Evolutionary conservation across 305 asterid genomes (phyloP).

Genomic region (Solanum hybrid): DNA sequence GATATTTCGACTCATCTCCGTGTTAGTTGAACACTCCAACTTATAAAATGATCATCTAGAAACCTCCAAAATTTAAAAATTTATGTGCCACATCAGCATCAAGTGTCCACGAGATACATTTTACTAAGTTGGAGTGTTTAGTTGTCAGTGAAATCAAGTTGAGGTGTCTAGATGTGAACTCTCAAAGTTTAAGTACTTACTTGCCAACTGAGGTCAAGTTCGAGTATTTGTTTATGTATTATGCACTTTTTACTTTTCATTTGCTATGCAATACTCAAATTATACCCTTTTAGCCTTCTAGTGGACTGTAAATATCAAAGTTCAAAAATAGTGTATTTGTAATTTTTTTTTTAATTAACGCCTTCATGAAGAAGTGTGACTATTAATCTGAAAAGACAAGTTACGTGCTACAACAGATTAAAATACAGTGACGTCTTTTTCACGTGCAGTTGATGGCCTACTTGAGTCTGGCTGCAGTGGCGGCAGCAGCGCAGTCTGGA

Average conservation of each 20-base stretch:
- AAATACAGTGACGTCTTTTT: background rate
- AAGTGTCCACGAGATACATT: background rate
- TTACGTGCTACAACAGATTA: background rate
- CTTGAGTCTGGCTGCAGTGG: constrained; percentile 64
- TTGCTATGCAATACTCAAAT: background rate
- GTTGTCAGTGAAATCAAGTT: background rate
- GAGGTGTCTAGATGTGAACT: background rate
- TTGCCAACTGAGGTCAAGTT: background rate
- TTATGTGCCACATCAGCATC: background rate
- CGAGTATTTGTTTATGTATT: background rate
- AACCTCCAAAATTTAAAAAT: background rate
- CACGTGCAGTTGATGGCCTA: constrained; percentile 65
- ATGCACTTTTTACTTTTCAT: background rate
- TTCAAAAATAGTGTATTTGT: background rate
- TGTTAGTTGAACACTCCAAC: background rate
- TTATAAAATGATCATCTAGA: background rate
- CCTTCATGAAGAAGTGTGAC: background rate
- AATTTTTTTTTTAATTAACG: no score
- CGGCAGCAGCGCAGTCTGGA: constrained; percentile 56
- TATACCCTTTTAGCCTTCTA: background rate
- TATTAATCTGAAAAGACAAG: background rate
- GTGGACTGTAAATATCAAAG: background rate
- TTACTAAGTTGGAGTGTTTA: background rate
- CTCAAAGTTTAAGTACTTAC: background rate
- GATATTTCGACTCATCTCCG: background rate